Conservation (phyloP, 2,329 filamentous ascomycete species). For the Epicoccum nigrum region DNA sequence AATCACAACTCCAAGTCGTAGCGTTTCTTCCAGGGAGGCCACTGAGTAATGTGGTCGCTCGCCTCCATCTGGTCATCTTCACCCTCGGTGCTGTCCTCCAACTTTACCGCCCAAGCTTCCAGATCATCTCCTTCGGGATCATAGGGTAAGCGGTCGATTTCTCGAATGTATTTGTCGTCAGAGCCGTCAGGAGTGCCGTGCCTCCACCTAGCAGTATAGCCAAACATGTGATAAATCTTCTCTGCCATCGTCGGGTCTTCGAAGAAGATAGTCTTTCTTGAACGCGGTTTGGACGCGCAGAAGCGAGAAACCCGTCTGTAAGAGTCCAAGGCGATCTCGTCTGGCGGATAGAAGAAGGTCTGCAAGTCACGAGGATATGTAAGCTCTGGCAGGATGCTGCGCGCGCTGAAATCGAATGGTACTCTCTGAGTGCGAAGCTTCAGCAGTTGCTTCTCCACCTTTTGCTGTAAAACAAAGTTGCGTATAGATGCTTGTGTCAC, state of each 20-base stretch:
- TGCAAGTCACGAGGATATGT: slow-evolving; percentile 5
- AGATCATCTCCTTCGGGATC: slow-evolving; percentile 20
- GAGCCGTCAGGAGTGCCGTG: slow-evolving; percentile 55
- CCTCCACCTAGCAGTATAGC: slow-evolving; percentile 77
- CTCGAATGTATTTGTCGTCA: slow-evolving; percentile 56
- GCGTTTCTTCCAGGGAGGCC: slow-evolving; percentile 5
- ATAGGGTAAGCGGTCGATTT: slow-evolving; percentile 7
- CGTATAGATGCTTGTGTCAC: too few species aligned
- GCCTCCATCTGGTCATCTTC: background rate
- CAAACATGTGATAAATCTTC: too few species aligned
- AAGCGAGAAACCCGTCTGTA: too few species aligned
- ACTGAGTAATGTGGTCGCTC: background rate
- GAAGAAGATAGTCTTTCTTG: slow-evolving; percentile 70
- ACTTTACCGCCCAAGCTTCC: slow-evolving; percentile 10
- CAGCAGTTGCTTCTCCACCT: background rate
- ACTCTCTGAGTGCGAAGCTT: background rate
- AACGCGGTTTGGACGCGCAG: too few species aligned
- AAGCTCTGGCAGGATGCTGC: slow-evolving; percentile 44
- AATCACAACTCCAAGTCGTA: slow-evolving; percentile 1
- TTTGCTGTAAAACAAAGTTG: too few species aligned
- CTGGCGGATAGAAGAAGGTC: slow-evolving; percentile 2
- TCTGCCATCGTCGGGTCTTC: slow-evolving; percentile 10
- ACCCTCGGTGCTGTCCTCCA: background rate
- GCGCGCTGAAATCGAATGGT: slow-evolving; percentile 53
- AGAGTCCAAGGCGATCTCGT: too few species aligned